Base-by-base conservation (phyloP, 495 filamentous ascomycete genomes). In the Penicillium egyptiacum region DNA sequence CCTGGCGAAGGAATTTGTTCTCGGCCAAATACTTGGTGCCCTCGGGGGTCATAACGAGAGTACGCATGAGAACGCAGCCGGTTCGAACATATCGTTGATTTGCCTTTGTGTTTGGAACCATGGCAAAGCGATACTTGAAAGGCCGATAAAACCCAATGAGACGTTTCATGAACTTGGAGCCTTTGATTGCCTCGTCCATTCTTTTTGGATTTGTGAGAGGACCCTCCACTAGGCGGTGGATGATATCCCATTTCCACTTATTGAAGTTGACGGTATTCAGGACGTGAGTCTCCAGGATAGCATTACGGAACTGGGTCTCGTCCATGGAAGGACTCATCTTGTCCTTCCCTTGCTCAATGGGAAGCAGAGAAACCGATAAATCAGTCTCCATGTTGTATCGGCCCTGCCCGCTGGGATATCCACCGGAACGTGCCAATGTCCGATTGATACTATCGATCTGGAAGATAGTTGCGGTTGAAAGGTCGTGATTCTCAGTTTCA, bases 181-280 rank as follows among this genome's bases (percentile, higher is more conserved):
- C 89, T 68, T 93, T 95, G 66, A 97, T 91, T 3, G 93, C 92
- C 68, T 98, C 95, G 61, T 96, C 91, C 10, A 98, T 81, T 41
- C 94, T 82, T 69, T 96, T 96, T 6, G 91, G 83, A 62, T 93
- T 96, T n/a, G 88, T 85, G 37, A 98, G 71, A 5, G 94, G 94
- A 0, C 95, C 95, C 67, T 98, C 95, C 43, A 98, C 92, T 33
- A 98, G 84, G 62, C 87, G 85, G 53, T 90, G 82, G 41, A 98
- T 90, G 25, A 95, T 75, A 60, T 96, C 89, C 94, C 94, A 98
- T 62, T 94, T 91, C 94, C 94, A 98, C 66, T 98, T 98, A 19
- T 83, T 76, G 68, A 86, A 95, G 57, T 95, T 96, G 48, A 88
- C 87, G 37, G 87, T 90, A 50, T 84, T 88, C 48, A 97, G 75